Percentiles rank a stretch among this genome's conserved stretches.
Evolutionary conservation across 2,329 filamentous ascomycete species (phyloP).

Genomic region (Achaetomium macrosporum): DNA sequence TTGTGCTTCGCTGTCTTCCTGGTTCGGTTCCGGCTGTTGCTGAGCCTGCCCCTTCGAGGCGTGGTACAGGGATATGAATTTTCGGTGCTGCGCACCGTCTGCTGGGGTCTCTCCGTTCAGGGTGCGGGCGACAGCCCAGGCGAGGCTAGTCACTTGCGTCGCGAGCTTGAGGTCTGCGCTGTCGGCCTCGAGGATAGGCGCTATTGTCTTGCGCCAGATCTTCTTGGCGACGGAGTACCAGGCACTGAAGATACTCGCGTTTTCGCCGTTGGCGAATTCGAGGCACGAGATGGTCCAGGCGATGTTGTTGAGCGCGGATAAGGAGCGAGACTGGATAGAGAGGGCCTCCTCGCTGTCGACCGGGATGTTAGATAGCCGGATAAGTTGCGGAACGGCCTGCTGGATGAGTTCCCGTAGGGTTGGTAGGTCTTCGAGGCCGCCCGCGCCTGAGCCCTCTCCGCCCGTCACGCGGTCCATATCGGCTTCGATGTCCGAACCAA

Average conservation of each 20-base stretch:
- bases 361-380: conserved; percentile 40
- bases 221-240: conserved; percentile 50
- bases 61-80: conserved; percentile 61
- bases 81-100: conserved; percentile 49
- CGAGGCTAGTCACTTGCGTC: conserved; percentile 57
- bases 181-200: conserved; percentile 52
- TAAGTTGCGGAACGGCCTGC: conserved; percentile 42
- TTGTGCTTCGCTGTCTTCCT: conserved; percentile 27
- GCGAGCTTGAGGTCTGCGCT: conserved; percentile 57
- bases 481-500: conserved; percentile 46
- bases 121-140: conserved; percentile 58
- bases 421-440: conserved; percentile 46
- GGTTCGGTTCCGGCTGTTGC: conserved; percentile 21
- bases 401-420: conserved; percentile 45
- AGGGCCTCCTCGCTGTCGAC: conserved; percentile 37
- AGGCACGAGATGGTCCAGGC: conserved; percentile 60
- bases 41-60: conserved; percentile 43
- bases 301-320: conserved; percentile 61
- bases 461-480: conserved; percentile 62
- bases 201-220: conserved; percentile 54
- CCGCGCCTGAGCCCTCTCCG: conserved; percentile 37
- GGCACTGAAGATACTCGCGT: conserved; percentile 44
- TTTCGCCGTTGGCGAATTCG: conserved; percentile 51
- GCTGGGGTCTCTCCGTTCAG: conserved; percentile 46
- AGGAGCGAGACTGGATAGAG: conserved; percentile 46